Evolutionary conservation across 208 protist genomes (phyloP).

Genomic region (Trypanosoma avium): DNA sequence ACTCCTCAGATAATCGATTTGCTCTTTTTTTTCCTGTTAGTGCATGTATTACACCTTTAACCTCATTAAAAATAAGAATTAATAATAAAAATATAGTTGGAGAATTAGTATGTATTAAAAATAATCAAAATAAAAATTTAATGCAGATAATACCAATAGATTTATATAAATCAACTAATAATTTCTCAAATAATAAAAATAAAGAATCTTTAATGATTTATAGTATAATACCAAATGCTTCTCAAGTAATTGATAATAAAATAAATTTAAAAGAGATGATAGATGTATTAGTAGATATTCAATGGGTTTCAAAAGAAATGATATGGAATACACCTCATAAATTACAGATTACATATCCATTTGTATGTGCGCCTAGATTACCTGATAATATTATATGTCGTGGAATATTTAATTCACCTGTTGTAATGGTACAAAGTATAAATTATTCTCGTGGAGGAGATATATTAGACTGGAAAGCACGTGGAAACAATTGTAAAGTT

Average conservation of each 20-base stretch:
- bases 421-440: slow-evolving; percentile 39
- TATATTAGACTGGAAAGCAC: slow-evolving; percentile 27
- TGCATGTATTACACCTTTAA: slow-evolving; percentile 41
- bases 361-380: slow-evolving; percentile 53
- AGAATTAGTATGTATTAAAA: slow-evolving; percentile 31
- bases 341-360: slow-evolving; percentile 44
- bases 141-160: slow-evolving; percentile 26
- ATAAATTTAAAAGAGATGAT: slow-evolving; percentile 2
- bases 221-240: slow-evolving; percentile 14
- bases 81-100: slow-evolving; percentile 41
- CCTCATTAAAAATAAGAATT: slow-evolving; percentile 36
- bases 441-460: slow-evolving; percentile 35
- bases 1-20: slow-evolving; percentile 13
- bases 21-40: slow-evolving; percentile 73
- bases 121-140: neutral
- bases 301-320: slow-evolving; percentile 22
- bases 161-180: slow-evolving; percentile 16
- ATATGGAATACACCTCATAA: neutral
- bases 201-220: neutral
- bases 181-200: neutral
- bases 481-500: slow-evolving; percentile 24
- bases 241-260: slow-evolving; percentile 1
- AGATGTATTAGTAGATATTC: slow-evolving; percentile 22
- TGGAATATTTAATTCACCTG: slow-evolving; percentile 30
- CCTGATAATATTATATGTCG: slow-evolving; percentile 49